Evolutionary conservation across 2,329 filamentous ascomycete species (phyloP), one percentile per base, ranked within the genome.

Genomic region (Fusarium sp.): DNA sequence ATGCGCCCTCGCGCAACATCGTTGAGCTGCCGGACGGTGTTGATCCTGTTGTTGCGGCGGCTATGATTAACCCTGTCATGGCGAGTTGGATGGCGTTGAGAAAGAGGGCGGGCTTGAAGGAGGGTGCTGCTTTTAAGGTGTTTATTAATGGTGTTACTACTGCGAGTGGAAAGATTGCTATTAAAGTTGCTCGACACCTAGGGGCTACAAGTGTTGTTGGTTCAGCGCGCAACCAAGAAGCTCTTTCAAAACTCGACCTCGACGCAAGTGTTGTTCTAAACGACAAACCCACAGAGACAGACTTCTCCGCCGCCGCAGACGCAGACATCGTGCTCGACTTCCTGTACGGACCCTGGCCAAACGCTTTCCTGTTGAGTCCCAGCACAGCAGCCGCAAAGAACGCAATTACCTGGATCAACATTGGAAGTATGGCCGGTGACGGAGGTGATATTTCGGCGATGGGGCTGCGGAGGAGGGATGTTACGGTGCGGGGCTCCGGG

Each of bases 271-370:
- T 89, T 34, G 76, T 82, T 38, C 78, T 88, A 12, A 75, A 78
- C 20, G 78, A 80, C n/a, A 67, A 79, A 3, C 69, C 80, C 1
- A 70, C 74, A 5, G 78, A 84, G 40, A 80, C 80, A 2, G 86
- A 88, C 66, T 86, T 85, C 65, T 80, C 80, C 4, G 74, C 76
- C 11, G 78, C 84, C 0, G 82, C 79, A 3, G 81, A 83, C 38
- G 83, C 83, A 32, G 86, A 89, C 65, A 80, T 89, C 5, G 81
- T 89, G 6, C 77, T 90, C 2, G 87, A 90, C 71, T 90, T 88
- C 71, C 77, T 90, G 10, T 88, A 86, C 75, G 87, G 87, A 1
- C 78, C 80, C 1, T 79, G 82, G 18, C 76, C 82, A 0, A 69
- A 79, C 13, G 80, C 81, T 8, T 75, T 85, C 12, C 77, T 88